Percentiles rank a stretch among this genome's conserved stretches.
Evolutionary conservation across 805 yeast genomes (phyloP).

Genomic region (Kodamaea kakaduensis): DNA sequence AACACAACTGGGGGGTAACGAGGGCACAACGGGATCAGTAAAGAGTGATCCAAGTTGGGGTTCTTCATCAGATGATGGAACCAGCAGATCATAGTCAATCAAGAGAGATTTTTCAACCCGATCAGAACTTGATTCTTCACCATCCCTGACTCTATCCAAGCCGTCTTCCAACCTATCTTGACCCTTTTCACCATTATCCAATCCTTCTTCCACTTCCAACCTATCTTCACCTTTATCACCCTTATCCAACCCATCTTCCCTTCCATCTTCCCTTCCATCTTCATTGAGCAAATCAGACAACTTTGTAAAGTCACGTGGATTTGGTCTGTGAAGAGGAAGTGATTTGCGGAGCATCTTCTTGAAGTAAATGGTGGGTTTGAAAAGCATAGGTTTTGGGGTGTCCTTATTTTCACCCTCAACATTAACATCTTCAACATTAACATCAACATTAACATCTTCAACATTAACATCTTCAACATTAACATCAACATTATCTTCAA

Average conservation of each 20-base stretch:
- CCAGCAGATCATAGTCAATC: neutral
- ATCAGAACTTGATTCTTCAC: too few relatives aligned
- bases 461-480: neutral
- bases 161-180: too few relatives aligned
- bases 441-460: neutral
- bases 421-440: neutral
- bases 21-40: conserved; percentile 1
- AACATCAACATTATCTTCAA: neutral
- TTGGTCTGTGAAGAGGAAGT: conserved; percentile 2
- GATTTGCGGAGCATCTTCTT: conserved; percentile 2
- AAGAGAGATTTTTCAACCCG: too few relatives aligned
- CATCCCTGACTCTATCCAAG: too few relatives aligned
- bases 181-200: too few relatives aligned
- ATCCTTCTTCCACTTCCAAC: too few relatives aligned
- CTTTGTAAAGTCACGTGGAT: conserved; percentile 1
- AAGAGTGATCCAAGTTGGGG: conserved; percentile 1
- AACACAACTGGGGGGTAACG: neutral
- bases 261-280: too few relatives aligned
- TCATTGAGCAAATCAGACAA: neutral
- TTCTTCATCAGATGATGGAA: conserved; percentile 2
- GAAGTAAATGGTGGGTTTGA: neutral
- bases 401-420: neutral
- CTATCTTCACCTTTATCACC: too few relatives aligned
- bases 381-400: neutral
- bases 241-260: too few relatives aligned